Evolutionary conservation across 345 rosid species (phyloP).

Genomic region (Noccaea bulbosa): DNA sequence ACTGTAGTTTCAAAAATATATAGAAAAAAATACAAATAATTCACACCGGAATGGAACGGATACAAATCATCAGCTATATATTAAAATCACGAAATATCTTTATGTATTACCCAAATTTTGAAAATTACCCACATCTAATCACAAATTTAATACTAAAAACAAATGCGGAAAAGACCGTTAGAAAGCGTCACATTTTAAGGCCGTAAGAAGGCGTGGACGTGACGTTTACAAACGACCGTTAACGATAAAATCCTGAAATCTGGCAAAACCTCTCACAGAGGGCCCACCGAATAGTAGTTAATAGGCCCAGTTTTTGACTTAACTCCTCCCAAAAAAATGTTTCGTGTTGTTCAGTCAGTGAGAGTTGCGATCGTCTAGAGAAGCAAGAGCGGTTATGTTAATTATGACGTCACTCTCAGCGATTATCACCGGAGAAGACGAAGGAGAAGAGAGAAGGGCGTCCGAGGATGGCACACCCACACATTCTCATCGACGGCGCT

Average conservation of each 20-base stretch:
- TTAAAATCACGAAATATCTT: no score
- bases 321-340: not conserved
- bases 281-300: constrained; percentile 24
- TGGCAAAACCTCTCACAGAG: not conserved
- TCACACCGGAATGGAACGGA: no score
- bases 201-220: not conserved
- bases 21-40: no score
- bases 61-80: no score
- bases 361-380: constrained; percentile 19
- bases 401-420: constrained; percentile 18
- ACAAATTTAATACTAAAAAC: no score
- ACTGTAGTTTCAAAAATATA: no score
- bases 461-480: not conserved
- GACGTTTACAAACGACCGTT: constrained; percentile 7
- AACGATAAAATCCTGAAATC: not conserved
- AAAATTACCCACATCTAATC: no score
- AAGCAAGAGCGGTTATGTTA: constrained; percentile 24
- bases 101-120: no score
- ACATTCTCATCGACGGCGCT: constrained; percentile 23
- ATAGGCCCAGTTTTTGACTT: not conserved
- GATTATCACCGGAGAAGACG: constrained; percentile 12
- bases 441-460: not conserved
- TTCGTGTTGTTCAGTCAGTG: not conserved
- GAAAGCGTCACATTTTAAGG: not conserved
- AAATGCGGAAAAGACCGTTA: no score